Conservation (phyloP, 352 stramenopile species). For the Phytopythium mirpurense region DNA sequence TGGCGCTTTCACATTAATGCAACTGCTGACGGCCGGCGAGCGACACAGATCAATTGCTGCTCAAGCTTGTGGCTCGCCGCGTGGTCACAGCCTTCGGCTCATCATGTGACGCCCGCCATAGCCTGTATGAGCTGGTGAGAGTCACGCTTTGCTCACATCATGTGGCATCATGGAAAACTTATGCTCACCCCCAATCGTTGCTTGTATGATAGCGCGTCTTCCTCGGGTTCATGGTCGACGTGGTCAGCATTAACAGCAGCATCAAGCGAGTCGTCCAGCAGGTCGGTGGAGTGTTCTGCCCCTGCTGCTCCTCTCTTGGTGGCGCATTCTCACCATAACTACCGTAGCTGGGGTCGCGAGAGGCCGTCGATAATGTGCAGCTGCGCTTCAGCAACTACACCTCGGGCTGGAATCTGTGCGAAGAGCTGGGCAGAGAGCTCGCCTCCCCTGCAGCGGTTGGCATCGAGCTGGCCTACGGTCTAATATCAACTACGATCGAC, state of each 20-base stretch:
- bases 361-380: slow-evolving; percentile 14
- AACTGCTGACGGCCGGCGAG: background rate
- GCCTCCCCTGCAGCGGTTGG: slow-evolving; percentile 8
- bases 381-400: slow-evolving; percentile 45
- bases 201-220: background rate
- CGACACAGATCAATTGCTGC: background rate
- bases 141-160: background rate
- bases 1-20: too few relatives aligned
- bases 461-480: slow-evolving; percentile 12
- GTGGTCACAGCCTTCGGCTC: background rate
- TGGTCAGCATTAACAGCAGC: background rate
- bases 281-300: background rate
- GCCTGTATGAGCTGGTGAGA: slow-evolving; percentile 3
- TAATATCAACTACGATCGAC: background rate
- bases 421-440: slow-evolving; percentile 17
- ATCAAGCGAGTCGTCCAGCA: background rate
- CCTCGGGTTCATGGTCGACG: background rate
- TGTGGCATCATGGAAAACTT: background rate
- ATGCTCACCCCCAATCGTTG: background rate
- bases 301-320: background rate
- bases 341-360: slow-evolving; percentile 7
- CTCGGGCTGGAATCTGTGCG: slow-evolving; percentile 36
- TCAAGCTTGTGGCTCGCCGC: background rate
- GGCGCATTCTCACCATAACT: background rate
- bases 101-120: background rate